Evolutionary conservation across 2,329 filamentous ascomycete species (phyloP), one percentile per base, ranked within the genome.

Genomic region (Scytalidium sp.): DNA sequence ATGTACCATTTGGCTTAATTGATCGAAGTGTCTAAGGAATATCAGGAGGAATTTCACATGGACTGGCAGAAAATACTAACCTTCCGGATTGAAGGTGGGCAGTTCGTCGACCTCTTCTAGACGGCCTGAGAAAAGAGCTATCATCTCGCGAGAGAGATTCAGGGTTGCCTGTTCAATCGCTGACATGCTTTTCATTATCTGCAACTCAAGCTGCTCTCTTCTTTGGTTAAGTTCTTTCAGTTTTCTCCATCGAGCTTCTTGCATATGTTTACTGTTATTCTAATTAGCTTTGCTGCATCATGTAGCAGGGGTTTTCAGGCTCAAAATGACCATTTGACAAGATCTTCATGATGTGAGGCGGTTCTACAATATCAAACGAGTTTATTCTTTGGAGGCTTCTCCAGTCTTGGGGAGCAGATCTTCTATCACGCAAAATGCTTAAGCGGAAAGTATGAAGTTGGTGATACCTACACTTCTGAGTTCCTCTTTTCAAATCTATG

Each of bases 181-280:
- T 19, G 49, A 57, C 51, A 64, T 64, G 50, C 54, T 64, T 22
- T 41, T 45, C 8, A 64, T 39, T 40, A 66, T 66, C 2, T 46
- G 52, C 11, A 36, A 23, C 46, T 66, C 64, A 8, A 66, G 48
- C 2, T 25, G 43, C 23, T 59, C 51, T 7, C 62, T 58, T 49
- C 55, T 61, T 43, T 54, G 56, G 45, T 64, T 59, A 15, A 66
- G 41, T 39, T 53, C 47, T n/a, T 56, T 49, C 11, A 66, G 60
- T 52, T 50, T 55, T 10, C 46, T 53, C 56, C 57, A 61, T 21
- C 53, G 48, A 20, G 36, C 52, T 15, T 56, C 49, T 39, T 60
- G 63, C 9, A 54, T 32, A 29, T 60, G 60, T 9, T 32, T 47
- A 22, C 62, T 65, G 22, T 17, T 39, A 19, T 20, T 42, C n/a